Base-by-base conservation (phyloP, 2,329 filamentous ascomycete species). In the Venturia asperata region DNA sequence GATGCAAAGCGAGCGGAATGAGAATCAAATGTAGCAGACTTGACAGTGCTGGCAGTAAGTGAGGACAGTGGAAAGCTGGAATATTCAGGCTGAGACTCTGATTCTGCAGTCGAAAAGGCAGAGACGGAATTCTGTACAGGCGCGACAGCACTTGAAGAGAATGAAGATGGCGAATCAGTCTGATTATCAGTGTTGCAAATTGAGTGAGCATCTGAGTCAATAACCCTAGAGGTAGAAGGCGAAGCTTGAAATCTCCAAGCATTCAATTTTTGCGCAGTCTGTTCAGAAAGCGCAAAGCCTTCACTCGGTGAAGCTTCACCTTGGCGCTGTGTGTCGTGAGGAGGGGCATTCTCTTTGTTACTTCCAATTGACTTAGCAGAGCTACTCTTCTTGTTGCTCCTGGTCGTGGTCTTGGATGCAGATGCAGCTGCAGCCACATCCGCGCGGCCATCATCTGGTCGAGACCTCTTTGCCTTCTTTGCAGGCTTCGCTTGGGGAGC, bases 381-480 rank as follows among this genome's bases (percentile, higher is more conserved):
- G n/a, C 17, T 10, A 13, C 1, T 27, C 13, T 61, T 61, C 21
- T 37, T 41, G 34, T 24, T 41, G 27, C 24, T 61, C 37, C 37
- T 43, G 41, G 21, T 6, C 39, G 21, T 41, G 37, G 37, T 41
- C 19, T 24, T 43, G 11, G 37, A 37, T 42, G 15, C 58, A 41
- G 58, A 61, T n/a, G 11, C 21, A 24, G 34, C 17, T 41, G 24
- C 58, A 41, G 58, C 39, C 11, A 4, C 21, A 24, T 15, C 41
- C 19, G 24, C 41, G 37, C 10, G 58, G 37, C 9, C 37, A 24
- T 43, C 19, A 21, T 61, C 58, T 43, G 58, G 24, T 7, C n/a
- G n/a, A 43, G 60, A n/a, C 11, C 4, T 45, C 19, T 43, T 61
- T 11, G n/a, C 43, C 60, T 61, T 61, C 60, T 61, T 61, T 15